phyloP scores from a whole-genome alignment of 164 flowering plant genomes.

The Euptelea pleiosperma region DNA sequence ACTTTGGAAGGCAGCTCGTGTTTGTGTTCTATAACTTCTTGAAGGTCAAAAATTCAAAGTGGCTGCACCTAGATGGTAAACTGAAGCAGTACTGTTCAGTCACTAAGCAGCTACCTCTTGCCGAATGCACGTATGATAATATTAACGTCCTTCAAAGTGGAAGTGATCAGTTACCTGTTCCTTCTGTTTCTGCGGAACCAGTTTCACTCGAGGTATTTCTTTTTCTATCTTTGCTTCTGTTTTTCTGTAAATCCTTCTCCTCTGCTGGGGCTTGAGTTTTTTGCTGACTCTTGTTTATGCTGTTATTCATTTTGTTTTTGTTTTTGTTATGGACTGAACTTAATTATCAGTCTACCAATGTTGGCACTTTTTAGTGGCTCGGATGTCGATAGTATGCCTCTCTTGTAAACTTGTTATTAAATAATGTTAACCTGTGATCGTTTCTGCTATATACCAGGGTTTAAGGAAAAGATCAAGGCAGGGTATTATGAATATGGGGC shows the following conservation, averaged over 20 bases:
- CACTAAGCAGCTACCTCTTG: slow-evolving; percentile 51
- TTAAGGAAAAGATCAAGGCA: slow-evolving; percentile 29
- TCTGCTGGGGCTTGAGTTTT: too few relatives aligned
- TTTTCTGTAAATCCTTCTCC: too few relatives aligned
- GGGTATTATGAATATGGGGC: slow-evolving; percentile 23
- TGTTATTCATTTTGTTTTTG: neutral
- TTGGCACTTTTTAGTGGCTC: too few relatives aligned
- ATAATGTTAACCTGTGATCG: neutral
- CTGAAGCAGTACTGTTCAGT: slow-evolving; percentile 45
- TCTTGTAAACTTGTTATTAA: neutral
- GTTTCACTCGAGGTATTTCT: slow-evolving; percentile 45
- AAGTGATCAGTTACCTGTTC: slow-evolving; percentile 16
- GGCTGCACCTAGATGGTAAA: slow-evolving; percentile 55
- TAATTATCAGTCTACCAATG: too few relatives aligned
- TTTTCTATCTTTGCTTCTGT: neutral
- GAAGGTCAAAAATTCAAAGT: slow-evolving; percentile 43
- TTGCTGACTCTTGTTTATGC: neutral
- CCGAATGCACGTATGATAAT: slow-evolving; percentile 80
- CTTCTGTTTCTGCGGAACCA: slow-evolving; percentile 23
- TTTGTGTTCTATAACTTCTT: slow-evolving; percentile 59
- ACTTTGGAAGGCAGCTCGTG: slow-evolving; percentile 47
- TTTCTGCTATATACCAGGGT: slow-evolving; percentile 31
- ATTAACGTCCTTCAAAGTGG: slow-evolving; percentile 50
- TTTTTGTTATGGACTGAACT: too few relatives aligned
- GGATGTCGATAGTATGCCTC: too few relatives aligned